Base-by-base conservation (phyloP, 768 basidiomycete species). In the Lentinula sp. region DNA sequence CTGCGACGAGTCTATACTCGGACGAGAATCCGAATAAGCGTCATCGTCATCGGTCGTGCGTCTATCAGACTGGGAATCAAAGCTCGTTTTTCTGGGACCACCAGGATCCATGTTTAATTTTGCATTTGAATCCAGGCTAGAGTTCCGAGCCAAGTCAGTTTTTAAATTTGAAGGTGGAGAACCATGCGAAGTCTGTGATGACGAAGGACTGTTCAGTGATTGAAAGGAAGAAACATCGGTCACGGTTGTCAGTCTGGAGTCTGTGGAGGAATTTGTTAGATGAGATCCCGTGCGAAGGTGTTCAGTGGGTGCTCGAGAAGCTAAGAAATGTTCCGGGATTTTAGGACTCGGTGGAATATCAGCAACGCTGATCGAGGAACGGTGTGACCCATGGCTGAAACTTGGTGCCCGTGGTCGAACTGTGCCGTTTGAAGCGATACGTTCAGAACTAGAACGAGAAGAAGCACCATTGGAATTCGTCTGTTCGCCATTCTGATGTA, bases 311-410 rank as follows among this genome's bases (percentile, higher is more conserved):
- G 63, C 62, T 52, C 56, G 61, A 35, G 60, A 55, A 50, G 63
- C 43, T 28, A 78, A 61, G 63, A 78, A 82, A 60, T 80, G 79
- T 49, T 78, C 77, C 46, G 86, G 86, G 57, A 89, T 77, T 62
- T 73, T 81, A 16, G 86, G 89, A 65, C 82, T 89, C 7, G 85
- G 82, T 5, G 87, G 85, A 57, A 86, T 80, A 31, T 85, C 83
- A 66, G 63, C 15, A 64, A 63, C 73, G 15, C 71, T 69, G 11
- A 68, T 66, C 4, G 73, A 74, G 32, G 66, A 64, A 5, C 40
- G 60, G 1, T 46, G 76, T 74, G n/a, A 73, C 71, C 69, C 60
- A 76, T 83, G 31, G 82, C 65, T 15, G 80, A 56, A 68, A 67
- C 80, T 85, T 8, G 84, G 78, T 64, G 83, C 73, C 63, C 78